Evolutionary conservation across 1,284 basidiomycete species (phyloP).

Genomic region (Leccinum solheimii): DNA sequence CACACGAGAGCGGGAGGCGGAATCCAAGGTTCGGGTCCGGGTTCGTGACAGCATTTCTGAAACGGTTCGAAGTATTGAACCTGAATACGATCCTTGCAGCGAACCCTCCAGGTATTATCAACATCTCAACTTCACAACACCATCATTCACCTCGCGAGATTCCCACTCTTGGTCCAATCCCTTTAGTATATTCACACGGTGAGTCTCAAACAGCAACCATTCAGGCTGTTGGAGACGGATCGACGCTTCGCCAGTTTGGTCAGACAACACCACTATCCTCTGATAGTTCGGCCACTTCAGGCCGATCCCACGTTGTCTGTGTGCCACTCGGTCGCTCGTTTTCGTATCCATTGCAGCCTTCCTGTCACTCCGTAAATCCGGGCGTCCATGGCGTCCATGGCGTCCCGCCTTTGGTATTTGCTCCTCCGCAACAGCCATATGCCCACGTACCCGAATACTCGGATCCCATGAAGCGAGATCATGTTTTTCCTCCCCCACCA

Average conservation of each 20-base stretch:
- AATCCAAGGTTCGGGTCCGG: constrained; percentile 22
- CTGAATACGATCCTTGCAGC: constrained; percentile 1
- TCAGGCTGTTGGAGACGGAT: background rate
- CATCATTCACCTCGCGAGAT: background rate
- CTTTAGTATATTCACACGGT: constrained; percentile 12
- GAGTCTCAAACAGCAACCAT: background rate
- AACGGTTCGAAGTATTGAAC: constrained; percentile 2
- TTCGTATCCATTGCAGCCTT: background rate
- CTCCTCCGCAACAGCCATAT: background rate
- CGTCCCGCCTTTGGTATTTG: background rate
- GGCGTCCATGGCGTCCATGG: background rate
- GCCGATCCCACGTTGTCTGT: constrained; percentile 1
- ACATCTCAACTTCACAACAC: constrained; percentile 9
- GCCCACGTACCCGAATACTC: background rate
- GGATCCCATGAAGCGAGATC: constrained; percentile 3
- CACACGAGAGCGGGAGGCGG: background rate
- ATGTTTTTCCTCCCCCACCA: background rate
- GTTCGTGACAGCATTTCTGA: constrained; percentile 15
- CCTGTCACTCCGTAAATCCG: constrained; percentile 1
- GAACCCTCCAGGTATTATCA: constrained; percentile 2
- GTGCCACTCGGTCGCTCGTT: background rate
- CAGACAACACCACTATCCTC: background rate
- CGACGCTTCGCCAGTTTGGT: background rate
- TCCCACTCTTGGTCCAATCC: background rate
- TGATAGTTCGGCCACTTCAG: constrained; percentile 1